Evolutionary conservation across 129 eudicot species (phyloP), one percentile per base, ranked within the genome.

Genomic region (Lactuca sativa): DNA sequence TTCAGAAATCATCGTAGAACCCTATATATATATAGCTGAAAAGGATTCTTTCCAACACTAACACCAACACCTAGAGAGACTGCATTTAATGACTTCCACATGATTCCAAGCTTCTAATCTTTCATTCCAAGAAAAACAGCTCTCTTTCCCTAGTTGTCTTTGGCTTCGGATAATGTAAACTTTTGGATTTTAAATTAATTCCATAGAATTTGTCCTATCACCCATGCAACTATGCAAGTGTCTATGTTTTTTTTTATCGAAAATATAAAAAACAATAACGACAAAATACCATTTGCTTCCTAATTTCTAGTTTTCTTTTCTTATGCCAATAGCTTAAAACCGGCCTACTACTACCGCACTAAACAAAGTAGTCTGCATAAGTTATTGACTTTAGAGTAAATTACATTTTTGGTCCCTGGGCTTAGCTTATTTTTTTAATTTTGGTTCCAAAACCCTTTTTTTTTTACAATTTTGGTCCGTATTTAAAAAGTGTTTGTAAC

Each of bases 21-120:
- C 87, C 88, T 73, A 81, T 25, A 25, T 25, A 25, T 25, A 25
- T 25, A 25, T 25, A 25, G 30, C 30, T 25, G 30, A 84, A 79
- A 81, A 71, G 52, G 90, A 85, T 78, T 82, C 86, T 77, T 82
- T 70, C 81, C 37, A 66, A 43, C 65, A 10, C 41, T 25, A 59
- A 70, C 66, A 17, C 75, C 59, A 59, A 71, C 77, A 72, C 62
- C 70, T 61, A 72, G 75, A 76, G 75, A 77, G 55, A 77, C 73
- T 75, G 86, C 95, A 83, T 79, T 92, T 86, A 89, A 89, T 89
- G 96, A 85, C 56, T 77, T 75, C 87, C 96, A 89, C 96, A 89
- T 92, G 98, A 86, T 89, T 92, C 98, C 98, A 92, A 89, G 82
- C 96, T 86, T 84, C 85, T 77, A 84, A 88, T 92, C 89, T 83